Percentiles rank a stretch among this genome's conserved stretches.
These are phyloP conservation scores for Thalassiosira livingstoniorum DNA, from an alignment of 352 stramenopile genomes.

Conservation along the genomic window DNA sequence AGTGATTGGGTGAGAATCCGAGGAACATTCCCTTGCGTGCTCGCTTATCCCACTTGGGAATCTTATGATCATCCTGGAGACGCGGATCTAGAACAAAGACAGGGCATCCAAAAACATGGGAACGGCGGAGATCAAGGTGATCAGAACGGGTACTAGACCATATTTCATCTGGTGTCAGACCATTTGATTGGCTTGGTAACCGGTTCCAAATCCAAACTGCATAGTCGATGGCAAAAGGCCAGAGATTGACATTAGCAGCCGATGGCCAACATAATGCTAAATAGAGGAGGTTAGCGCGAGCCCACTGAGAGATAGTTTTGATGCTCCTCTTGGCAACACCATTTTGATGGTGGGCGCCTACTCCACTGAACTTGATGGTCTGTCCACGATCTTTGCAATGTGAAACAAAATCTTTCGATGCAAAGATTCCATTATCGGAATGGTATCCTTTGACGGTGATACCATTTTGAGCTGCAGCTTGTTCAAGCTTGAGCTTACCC, in stretches of 20 bases:
- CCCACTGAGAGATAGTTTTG: slow-evolving; percentile 44
- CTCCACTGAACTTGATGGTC: background rate
- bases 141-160: slow-evolving; percentile 32
- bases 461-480: no score
- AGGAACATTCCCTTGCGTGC: slow-evolving; percentile 46
- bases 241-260: slow-evolving; percentile 32
- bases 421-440: slow-evolving; percentile 53
- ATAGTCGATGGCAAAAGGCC: slow-evolving; percentile 48
- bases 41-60: slow-evolving; percentile 57
- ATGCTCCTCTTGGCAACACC: slow-evolving; percentile 40
- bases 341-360: slow-evolving; percentile 28
- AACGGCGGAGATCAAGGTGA: slow-evolving; percentile 20
- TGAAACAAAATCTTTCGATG: slow-evolving; percentile 17
- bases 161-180: slow-evolving; percentile 44
- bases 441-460: no score
- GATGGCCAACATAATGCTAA: slow-evolving; percentile 42
- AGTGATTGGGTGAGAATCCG: slow-evolving; percentile 52
- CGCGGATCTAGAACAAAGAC: slow-evolving; percentile 60
- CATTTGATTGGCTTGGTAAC: slow-evolving; percentile 21
- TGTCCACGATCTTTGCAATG: slow-evolving; percentile 23
- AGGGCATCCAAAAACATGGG: slow-evolving; percentile 70
- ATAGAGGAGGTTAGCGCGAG: slow-evolving; percentile 54
- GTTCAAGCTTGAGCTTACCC: no score
- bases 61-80: slow-evolving; percentile 60
- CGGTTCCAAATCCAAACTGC: slow-evolving; percentile 57